Conservation (phyloP, 2,329 filamentous ascomycete species). For the Tolypocladium tundrense region DNA sequence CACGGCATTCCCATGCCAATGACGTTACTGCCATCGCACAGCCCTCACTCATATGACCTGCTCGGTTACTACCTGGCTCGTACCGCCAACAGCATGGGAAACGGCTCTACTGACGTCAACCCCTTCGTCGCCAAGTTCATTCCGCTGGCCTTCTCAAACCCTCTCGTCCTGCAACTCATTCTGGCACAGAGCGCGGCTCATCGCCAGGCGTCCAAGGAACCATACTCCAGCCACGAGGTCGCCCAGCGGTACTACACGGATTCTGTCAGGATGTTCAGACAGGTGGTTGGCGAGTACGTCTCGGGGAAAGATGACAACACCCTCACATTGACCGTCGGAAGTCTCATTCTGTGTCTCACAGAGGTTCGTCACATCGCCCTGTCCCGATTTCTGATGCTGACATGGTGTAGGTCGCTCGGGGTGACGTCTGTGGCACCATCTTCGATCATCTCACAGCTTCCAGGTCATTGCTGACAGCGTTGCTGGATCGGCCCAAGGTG, state of each 20-base stretch:
- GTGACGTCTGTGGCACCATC: conserved; percentile 33
- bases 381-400: conserved; percentile 3
- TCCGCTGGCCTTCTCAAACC: conserved; percentile 33
- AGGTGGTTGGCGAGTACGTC: conserved; percentile 22
- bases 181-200: conserved; percentile 33
- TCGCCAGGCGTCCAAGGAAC: conserved; percentile 20
- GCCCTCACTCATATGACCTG: conserved; percentile 29
- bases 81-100: conserved; percentile 36
- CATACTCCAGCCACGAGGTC: conserved; percentile 15
- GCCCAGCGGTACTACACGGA: conserved; percentile 25
- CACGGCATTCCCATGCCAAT: conserved; percentile 14
- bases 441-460: conserved; percentile 35
- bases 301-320: conserved; percentile 21
- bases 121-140: conserved; percentile 35
- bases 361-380: conserved; percentile 23
- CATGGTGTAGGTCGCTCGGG: conserved; percentile 21
- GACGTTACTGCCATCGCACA: conserved; percentile 17
- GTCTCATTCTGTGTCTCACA: conserved; percentile 34
- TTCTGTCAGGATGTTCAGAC: conserved; percentile 24
- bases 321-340: conserved; percentile 31
- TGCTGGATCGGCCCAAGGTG: conserved; percentile 21
- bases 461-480: conserved; percentile 26
- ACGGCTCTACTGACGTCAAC: conserved; percentile 33
- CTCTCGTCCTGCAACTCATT: conserved; percentile 33
- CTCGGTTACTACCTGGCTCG: conserved; percentile 33